These are phyloP conservation scores for Cladophialophora exuberans DNA, from an alignment of 2,329 filamentous ascomycete species.

Conservation along the genomic window DNA sequence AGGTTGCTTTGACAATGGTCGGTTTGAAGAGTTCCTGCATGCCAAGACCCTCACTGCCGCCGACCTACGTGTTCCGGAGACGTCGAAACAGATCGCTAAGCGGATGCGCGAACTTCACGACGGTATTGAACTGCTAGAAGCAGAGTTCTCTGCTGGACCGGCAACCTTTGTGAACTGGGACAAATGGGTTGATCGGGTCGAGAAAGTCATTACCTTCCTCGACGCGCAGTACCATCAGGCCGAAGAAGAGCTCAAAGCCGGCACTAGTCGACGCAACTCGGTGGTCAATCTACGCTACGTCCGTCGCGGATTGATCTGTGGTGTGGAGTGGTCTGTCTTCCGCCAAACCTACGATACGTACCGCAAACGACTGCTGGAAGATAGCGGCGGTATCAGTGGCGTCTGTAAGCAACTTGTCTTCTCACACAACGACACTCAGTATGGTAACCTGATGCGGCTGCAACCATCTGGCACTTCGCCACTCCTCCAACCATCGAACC, in stretches of 20 bases:
- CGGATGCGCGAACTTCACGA: slow-evolving; percentile 96
- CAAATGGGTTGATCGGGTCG: slow-evolving; percentile 73
- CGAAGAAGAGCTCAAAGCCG: slow-evolving; percentile 45
- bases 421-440: slow-evolving; percentile 99
- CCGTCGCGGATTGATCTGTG: slow-evolving; percentile 73
- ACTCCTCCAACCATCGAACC: slow-evolving; percentile 82
- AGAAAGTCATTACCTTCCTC: slow-evolving; percentile 56
- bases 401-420: slow-evolving; percentile 82
- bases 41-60: slow-evolving; percentile 76
- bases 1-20: slow-evolving; percentile 90
- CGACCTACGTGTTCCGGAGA: slow-evolving; percentile 79
- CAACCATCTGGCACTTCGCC: slow-evolving; percentile 75
- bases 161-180: slow-evolving; percentile 94
- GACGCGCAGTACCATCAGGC: slow-evolving; percentile 61
- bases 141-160: slow-evolving; percentile 77
- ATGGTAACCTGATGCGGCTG: slow-evolving; percentile 90
- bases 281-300: slow-evolving; percentile 24
- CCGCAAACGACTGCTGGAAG: slow-evolving; percentile 69
- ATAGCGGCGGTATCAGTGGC: slow-evolving; percentile 68
- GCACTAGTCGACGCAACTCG: slow-evolving; percentile 31
- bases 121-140: slow-evolving; percentile 80
- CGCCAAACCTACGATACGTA: slow-evolving; percentile 75
- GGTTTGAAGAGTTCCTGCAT: slow-evolving; percentile 93
- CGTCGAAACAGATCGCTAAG: slow-evolving; percentile 91
- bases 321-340: slow-evolving; percentile 81